Conservation (phyloP, 225 moss, liverwort and hornwort species). For the Anthoceros angustus region DNA sequence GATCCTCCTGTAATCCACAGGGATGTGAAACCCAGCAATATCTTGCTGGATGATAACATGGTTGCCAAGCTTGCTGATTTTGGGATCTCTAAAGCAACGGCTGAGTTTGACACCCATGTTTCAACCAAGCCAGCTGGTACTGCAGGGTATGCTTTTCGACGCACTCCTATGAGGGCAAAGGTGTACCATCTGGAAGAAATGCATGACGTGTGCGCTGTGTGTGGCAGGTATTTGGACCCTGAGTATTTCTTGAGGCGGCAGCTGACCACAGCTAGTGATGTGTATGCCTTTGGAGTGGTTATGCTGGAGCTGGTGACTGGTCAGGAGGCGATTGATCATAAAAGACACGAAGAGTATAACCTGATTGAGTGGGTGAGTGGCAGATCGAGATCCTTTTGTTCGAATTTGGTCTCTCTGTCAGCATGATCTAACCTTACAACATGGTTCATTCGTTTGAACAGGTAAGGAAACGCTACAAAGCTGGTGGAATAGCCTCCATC, state of each 20-base stretch:
- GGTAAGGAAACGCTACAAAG: not conserved
- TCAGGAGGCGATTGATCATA: not conserved
- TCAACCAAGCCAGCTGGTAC: not conserved
- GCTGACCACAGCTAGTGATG: not conserved
- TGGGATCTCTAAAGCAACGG: not conserved
- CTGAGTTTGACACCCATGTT: not conserved
- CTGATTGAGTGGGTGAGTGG: constrained; percentile 2
- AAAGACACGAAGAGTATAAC: constrained; percentile 1
- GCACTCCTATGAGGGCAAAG: not conserved
- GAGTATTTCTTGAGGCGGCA: constrained; percentile 2
- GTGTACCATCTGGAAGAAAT: not conserved
- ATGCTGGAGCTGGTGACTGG: not conserved
- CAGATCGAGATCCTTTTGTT: not conserved
- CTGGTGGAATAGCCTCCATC: not conserved
- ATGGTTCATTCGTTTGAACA: not conserved
- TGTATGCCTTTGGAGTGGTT: not conserved
- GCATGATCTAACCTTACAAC: not conserved
- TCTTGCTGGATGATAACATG: not conserved
- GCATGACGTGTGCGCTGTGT: not conserved
- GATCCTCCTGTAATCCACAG: constrained; percentile 1
- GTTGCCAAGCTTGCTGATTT: constrained; percentile 1
- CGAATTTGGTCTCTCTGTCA: not conserved
- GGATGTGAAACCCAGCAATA: not conserved
- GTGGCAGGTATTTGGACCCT: not conserved
- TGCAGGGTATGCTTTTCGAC: not conserved